Evolutionary conservation across 345 rosid genomes (phyloP), one percentile per base, ranked within the genome.

Genomic region (Conringia planisiliqua): DNA sequence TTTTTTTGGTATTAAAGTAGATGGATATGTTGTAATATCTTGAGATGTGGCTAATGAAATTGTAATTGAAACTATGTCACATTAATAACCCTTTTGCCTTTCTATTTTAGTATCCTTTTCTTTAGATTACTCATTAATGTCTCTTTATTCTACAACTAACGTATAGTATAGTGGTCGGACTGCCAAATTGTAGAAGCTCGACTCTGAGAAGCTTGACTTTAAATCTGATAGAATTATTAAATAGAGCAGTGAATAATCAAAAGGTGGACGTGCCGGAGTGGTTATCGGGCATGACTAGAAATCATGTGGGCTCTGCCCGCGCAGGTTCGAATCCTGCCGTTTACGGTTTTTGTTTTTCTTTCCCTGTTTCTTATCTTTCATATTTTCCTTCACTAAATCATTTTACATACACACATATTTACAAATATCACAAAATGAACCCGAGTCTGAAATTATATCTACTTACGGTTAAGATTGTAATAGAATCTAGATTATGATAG

Each of bases 231-330:
- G 11, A 4, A 17, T 6, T 0, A 0, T 0, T 1, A 0, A 0
- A 32, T 3, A n/a, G 32, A n/a, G 10, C 8, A 9, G 2, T 0
- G 0, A 1, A 1, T 4, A 2, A 1, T 5, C 32, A 5, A n/a
- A 10, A 66, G 8, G 77, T 71, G 77, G 64, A 78, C 64, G 77
- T 78, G 77, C 81, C 77, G 77, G 81, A 77, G 81, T 77, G 81
- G 77, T 83, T 88, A 85, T 91, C 87, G 88, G 90, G 90, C 94
- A 85, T 84, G 92, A 92, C 90, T 90, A 87, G 93, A 92, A 92
- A 85, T 88, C 89, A 83, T 86, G 91, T 90, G 93, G 91, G 89
- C 87, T 88, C 10, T 78, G 85, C 89, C 90, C 94, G 90, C 90
- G 92, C 90, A 84, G 90, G 90, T 85, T 88, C 86, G 90, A 89